Evolutionary conservation across 352 stramenopile species (phyloP).

Genomic region (Globisporangium barbulae): DNA sequence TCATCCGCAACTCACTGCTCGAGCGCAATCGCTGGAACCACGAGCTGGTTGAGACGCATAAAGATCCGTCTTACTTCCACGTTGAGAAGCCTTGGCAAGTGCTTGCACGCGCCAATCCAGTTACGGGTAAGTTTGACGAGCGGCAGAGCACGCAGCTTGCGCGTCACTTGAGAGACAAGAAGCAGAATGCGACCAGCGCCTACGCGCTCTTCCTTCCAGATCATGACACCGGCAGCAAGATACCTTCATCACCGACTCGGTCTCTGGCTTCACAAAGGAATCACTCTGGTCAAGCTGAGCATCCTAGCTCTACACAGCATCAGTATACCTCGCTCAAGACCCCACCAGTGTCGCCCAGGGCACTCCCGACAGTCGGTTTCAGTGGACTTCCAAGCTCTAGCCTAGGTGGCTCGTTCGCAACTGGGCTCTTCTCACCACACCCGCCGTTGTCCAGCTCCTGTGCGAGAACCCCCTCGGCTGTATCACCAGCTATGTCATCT

Average conservation of each 20-base stretch:
- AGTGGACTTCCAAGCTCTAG: not conserved
- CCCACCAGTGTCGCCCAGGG: not conserved
- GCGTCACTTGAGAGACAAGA: conserved; percentile 49
- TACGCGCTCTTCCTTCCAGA: conserved; percentile 12
- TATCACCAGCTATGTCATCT: not conserved
- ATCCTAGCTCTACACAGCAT: conserved; percentile 8
- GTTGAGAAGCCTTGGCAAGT: conserved; percentile 53
- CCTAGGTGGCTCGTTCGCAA: conserved; percentile 18
- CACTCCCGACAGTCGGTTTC: not conserved
- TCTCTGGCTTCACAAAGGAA: not conserved
- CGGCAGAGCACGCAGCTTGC: conserved; percentile 39
- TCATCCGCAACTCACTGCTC: conserved; percentile 43
- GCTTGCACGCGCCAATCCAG: conserved; percentile 17
- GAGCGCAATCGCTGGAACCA: conserved; percentile 64
- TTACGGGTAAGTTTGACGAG: conserved; percentile 20
- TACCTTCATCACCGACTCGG: not conserved
- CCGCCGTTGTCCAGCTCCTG: conserved; percentile 3
- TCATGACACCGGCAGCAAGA: not conserved
- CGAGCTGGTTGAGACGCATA: conserved; percentile 27
- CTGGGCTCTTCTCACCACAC: not conserved
- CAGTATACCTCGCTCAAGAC: conserved; percentile 1
- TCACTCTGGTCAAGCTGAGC: not conserved
- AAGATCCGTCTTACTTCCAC: conserved; percentile 35
- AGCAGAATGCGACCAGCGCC: conserved; percentile 21
- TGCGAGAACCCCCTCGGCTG: not conserved